A percentile compares a stretch with the other conserved stretches of the same genome.
Conservation (phyloP, 2,329 filamentous ascomycete genomes). For the Epichloe uncinata region DNA sequence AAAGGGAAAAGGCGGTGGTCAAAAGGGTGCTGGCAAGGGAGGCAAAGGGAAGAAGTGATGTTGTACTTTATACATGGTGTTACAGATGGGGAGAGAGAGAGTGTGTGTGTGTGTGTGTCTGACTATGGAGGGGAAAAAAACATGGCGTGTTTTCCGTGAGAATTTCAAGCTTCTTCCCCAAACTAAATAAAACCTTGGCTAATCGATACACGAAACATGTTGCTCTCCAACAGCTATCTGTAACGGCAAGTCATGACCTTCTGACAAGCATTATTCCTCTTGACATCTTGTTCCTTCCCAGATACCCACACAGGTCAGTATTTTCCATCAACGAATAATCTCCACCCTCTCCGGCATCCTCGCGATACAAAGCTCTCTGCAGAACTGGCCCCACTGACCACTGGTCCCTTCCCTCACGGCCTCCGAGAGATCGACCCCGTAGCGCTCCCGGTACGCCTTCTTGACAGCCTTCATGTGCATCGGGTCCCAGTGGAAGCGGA, state of each 20-base stretch:
- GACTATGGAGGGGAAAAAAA: no score
- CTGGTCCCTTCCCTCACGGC: constrained; percentile 66
- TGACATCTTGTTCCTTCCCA: no score
- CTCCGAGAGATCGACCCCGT: constrained; percentile 59
- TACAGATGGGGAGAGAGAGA: no score
- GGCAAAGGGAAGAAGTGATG: constrained; percentile 15
- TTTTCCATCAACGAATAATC: constrained; percentile 1
- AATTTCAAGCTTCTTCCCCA: no score
- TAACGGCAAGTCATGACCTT: no score
- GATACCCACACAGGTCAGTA: not conserved
- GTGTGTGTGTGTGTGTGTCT: no score
- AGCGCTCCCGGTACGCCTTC: constrained; percentile 65
- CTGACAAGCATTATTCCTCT: no score
- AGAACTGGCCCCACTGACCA: constrained; percentile 67
- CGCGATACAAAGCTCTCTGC: constrained; percentile 52
- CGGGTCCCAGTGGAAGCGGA: constrained; percentile 86
- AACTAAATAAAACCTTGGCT: no score
- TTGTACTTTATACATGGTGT: not conserved
- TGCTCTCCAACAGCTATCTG: no score
- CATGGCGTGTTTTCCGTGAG: no score
- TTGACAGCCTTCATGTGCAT: constrained; percentile 70
- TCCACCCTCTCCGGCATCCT: constrained; percentile 33
- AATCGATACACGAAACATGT: no score
- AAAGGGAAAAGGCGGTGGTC: constrained; percentile 19
- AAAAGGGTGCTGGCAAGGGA: constrained; percentile 23